Percentiles rank a stretch among this genome's conserved stretches.
Evolutionary conservation across 2,329 filamentous ascomycete species (phyloP).

Genomic region (Ambrosiella beaveri): DNA sequence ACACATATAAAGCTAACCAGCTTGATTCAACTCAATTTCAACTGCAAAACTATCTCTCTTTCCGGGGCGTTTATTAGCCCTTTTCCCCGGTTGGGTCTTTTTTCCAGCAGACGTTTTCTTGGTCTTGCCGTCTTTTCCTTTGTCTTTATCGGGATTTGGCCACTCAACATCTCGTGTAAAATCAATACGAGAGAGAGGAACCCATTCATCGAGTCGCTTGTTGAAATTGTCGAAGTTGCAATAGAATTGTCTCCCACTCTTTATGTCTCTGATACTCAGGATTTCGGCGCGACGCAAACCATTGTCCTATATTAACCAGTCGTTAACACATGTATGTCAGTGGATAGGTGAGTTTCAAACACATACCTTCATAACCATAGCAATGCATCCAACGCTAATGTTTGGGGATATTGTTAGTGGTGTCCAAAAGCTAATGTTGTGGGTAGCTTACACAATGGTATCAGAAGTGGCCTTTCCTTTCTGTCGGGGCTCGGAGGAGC

Average conservation of each 20-base stretch:
- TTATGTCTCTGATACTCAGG: conserved; percentile 78
- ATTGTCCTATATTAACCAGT: conserved; percentile 36
- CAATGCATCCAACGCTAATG: conserved; percentile 37
- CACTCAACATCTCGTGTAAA: conserved; percentile 86
- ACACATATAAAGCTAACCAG: conserved; percentile 5
- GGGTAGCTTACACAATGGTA: conserved; percentile 47
- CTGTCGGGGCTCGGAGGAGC: conserved; percentile 41
- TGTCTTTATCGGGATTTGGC: conserved; percentile 77
- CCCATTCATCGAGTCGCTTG: conserved; percentile 74
- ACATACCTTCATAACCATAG: conserved; percentile 35
- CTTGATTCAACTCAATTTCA: conserved; percentile 27
- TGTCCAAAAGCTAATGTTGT: not conserved
- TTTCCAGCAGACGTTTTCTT: conserved; percentile 47
- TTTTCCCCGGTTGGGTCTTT: conserved; percentile 42
- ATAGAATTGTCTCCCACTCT: conserved; percentile 78
- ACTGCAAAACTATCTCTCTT: conserved; percentile 38
- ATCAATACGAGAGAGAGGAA: conserved; percentile 65
- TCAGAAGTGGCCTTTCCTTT: conserved; percentile 73
- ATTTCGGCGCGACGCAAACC: conserved; percentile 86
- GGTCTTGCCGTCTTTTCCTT: conserved; percentile 56
- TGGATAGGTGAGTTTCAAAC: not conserved
- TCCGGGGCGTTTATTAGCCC: conserved; percentile 35
- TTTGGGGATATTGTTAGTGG: not conserved
- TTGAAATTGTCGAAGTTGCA: conserved; percentile 99
- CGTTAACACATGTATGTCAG: not conserved